These are phyloP conservation scores for Tephrocybe sp. DNA, from an alignment of 768 basidiomycete genomes.

Conservation along the genomic window DNA sequence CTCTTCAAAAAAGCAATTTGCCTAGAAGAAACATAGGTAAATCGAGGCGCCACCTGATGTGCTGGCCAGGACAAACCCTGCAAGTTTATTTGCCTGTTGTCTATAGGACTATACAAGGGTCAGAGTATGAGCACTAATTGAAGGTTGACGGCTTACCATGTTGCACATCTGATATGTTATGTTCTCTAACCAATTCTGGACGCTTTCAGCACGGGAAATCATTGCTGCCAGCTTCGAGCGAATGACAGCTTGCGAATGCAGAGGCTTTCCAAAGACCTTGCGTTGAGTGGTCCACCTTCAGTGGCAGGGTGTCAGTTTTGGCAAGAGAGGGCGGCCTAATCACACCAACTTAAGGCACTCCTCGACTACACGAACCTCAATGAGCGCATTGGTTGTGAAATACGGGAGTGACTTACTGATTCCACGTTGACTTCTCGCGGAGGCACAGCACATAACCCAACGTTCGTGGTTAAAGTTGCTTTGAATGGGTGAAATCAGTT, in stretches of 20 bases:
- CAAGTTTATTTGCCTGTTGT: slow-evolving; percentile 74
- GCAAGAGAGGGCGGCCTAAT: not conserved
- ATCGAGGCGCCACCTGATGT: not conserved
- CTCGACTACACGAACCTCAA: slow-evolving; percentile 48
- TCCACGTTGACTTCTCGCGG: slow-evolving; percentile 20
- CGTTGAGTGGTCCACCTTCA: slow-evolving; percentile 82
- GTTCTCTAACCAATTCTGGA: slow-evolving; percentile 81
- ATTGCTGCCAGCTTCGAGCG: slow-evolving; percentile 85
- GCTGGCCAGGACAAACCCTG: slow-evolving; percentile 48
- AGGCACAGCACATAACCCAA: slow-evolving; percentile 67
- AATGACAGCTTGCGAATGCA: slow-evolving; percentile 84
- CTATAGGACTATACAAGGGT: slow-evolving; percentile 48
- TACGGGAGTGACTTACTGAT: slow-evolving; percentile 11
- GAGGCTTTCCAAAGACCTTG: slow-evolving; percentile 88
- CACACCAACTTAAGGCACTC: slow-evolving; percentile 73
- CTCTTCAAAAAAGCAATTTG: slow-evolving; percentile 78
- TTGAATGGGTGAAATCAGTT: no score
- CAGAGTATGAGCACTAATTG: not conserved
- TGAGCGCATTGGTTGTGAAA: not conserved
- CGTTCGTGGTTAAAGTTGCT: slow-evolving; percentile 95
- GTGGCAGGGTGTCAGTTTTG: not conserved
- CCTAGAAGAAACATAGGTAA: slow-evolving; percentile 23
- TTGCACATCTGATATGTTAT: slow-evolving; percentile 88
- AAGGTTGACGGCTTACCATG: slow-evolving; percentile 41
- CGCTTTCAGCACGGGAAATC: slow-evolving; percentile 70